Evolutionary conservation across 176 grass and related monocot genomes (phyloP), one percentile per base, ranked within the genome.

Genomic region (Oryza coarctata): DNA sequence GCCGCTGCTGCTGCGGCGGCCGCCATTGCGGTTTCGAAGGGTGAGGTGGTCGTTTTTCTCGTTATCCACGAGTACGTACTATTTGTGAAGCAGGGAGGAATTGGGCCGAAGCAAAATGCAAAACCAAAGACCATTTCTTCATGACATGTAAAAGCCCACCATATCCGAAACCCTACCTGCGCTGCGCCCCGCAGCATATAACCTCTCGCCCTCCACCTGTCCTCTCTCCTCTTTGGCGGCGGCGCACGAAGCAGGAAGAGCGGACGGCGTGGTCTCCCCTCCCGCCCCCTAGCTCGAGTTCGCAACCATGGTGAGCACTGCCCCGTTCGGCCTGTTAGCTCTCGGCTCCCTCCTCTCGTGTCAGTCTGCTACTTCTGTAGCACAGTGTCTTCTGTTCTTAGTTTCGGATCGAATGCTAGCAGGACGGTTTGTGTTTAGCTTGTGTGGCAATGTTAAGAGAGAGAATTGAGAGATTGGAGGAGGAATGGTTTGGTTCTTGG

Each of bases 41-140:
- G 68, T 80, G 87, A 68, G 82, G 87, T 41, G 31, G 47, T 80
- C 76, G 82, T 84, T 75, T 80, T 70, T 84, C 39, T 15, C 5
- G 49, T 80, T 89, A 89, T 89, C 87, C 81, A 64, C 0, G 18
- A 67, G n/a, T n/a, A n/a, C n/a, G n/a, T n/a, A 70, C 7, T 27
- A 15, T 20, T 69, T 80, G 32, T 12, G 17, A 18, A 29, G 31
- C 17, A 67, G 31, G 17, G 10, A 20, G 2, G 31, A 3, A 9
- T 22, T 67, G 32, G 31, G 5, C 47, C 17, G 15, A 50, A 50
- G 4, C 17, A 50, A 44, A 44, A 13, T 12, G 11, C 9, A 44
- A 44, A 44, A 44, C 1, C 1, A 50, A 50, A 20, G 49, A 18
- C 20, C 50, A 55, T n/a, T 55, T 55, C 5, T 20, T n/a, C 17